Evolutionary conservation across 1,284 basidiomycete genomes (phyloP), one percentile per base, ranked within the genome.

Genomic region (Violaceomyces palustris): DNA sequence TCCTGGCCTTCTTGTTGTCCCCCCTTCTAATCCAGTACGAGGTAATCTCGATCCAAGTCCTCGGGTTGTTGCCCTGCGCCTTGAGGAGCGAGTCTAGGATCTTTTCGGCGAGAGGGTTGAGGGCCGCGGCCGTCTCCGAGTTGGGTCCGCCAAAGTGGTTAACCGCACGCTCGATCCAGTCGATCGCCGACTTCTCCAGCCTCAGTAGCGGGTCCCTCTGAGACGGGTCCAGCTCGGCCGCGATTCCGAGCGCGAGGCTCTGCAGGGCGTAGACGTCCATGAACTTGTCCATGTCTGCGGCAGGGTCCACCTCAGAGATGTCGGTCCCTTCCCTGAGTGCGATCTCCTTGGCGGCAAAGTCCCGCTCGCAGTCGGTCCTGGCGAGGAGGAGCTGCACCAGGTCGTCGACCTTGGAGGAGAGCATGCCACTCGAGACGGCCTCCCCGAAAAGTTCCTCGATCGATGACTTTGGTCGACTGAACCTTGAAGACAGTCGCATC

Each of bases 351-450:
- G 55, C 45, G 1, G 57, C 59, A 9, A 50, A 42, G 22, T 65
- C 55, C 23, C 69, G 52, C 46, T 68, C 67, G 44, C 60, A 56
- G 43, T 72, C 69, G n/a, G 71, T 37, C 8, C 61, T 45, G 4
- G 64, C 64, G 0, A 68, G 45, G 7, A 69, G 50, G 9, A 72
- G 47, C 6, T 64, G 49, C 11, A 61, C 50, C 2, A 66, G 39
- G 6, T 49, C 50, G 9, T 48, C 42, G 6, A 46, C 57, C 19
- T 45, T 45, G 11, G 45, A 32, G 1, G 35, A 21, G n/a, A 66
- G 31, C 5, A 49, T 42, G 28, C 53, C 58, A 2, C 45, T 42
- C 3, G 35, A 37, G n/a, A 59, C 25, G 7, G 43, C 57, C 3
- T 28, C 30, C 10, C 55, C 45, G 38, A 63, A 69, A 19, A 58